Evolutionary conservation across 2,329 filamentous ascomycete genomes (phyloP).

Genomic region (Macroventuria anomochaeta): DNA sequence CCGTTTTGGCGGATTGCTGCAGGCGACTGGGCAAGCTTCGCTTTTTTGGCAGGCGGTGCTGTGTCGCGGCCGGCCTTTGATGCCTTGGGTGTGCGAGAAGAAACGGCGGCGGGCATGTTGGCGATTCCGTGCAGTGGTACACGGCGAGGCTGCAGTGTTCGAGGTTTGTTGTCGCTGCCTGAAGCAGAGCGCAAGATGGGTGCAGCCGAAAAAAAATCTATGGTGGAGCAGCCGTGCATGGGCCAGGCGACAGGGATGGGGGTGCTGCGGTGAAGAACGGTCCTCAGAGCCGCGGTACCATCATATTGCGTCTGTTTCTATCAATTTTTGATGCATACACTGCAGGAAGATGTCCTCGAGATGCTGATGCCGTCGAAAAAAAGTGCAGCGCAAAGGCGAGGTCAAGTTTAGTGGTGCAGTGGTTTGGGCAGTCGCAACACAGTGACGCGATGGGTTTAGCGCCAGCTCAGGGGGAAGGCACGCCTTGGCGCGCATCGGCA

Average conservation of each 20-base stretch:
- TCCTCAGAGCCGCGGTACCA: slow-evolving; percentile 7
- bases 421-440: slow-evolving; percentile 13
- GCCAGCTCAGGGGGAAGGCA: slow-evolving; percentile 34
- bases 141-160: slow-evolving; percentile 15
- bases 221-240: slow-evolving; percentile 18
- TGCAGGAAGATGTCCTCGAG: not conserved
- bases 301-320: not conserved
- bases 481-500: slow-evolving; percentile 34
- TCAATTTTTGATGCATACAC: not conserved
- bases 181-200: slow-evolving; percentile 30
- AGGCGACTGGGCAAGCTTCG: slow-evolving; percentile 43
- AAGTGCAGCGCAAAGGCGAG: slow-evolving; percentile 9
- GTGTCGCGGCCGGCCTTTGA: slow-evolving; percentile 34
- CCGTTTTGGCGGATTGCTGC: slow-evolving; percentile 32
- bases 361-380: not conserved
- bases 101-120: slow-evolving; percentile 45
- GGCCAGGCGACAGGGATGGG: slow-evolving; percentile 19
- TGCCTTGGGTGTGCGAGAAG: slow-evolving; percentile 33
- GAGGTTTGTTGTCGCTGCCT: slow-evolving; percentile 28
- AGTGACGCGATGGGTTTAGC: slow-evolving; percentile 24
- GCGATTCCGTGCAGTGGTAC: slow-evolving; percentile 16
- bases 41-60: slow-evolving; percentile 47
- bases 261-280: slow-evolving; percentile 7
- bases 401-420: not conserved
- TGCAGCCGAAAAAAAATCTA: slow-evolving; percentile 24